Percentiles rank a stretch among this genome's conserved stretches.
Evolutionary conservation across 345 rosid species (phyloP).

Genomic region (Salix arbutifolia): DNA sequence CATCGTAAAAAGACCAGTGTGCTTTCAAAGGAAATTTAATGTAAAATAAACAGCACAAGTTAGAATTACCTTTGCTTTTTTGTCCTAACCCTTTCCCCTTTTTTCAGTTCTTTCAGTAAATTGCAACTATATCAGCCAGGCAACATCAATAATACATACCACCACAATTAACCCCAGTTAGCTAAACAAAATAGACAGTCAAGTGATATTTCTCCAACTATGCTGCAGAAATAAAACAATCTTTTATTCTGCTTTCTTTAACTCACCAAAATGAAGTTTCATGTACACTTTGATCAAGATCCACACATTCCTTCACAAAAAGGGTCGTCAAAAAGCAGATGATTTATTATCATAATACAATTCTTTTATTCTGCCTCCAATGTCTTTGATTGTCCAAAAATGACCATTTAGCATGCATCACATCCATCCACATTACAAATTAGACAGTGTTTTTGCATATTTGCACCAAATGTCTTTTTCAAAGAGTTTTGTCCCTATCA

Average conservation of each 20-base stretch:
- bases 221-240: not conserved
- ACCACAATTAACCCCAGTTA: not conserved
- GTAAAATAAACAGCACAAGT: not conserved
- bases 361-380: not conserved
- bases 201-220: not conserved
- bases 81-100: not conserved
- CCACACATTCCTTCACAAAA: not conserved
- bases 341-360: not conserved
- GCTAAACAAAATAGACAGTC: not conserved
- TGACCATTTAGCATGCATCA: not conserved
- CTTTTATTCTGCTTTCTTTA: not conserved
- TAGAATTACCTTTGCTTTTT: not conserved
- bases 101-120: not conserved
- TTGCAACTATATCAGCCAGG: not conserved
- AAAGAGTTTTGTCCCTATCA: not conserved
- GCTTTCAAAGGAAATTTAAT: not conserved
- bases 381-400: not conserved
- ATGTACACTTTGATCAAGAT: not conserved
- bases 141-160: not conserved
- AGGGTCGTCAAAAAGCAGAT: not conserved
- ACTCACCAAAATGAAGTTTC: not conserved
- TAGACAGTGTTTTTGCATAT: not conserved
- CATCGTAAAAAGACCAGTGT: not conserved
- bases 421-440: not conserved
- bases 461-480: not conserved